These are phyloP conservation scores for Lyophyllum atratum DNA, from an alignment of 768 basidiomycete genomes.

Conservation along the genomic window DNA sequence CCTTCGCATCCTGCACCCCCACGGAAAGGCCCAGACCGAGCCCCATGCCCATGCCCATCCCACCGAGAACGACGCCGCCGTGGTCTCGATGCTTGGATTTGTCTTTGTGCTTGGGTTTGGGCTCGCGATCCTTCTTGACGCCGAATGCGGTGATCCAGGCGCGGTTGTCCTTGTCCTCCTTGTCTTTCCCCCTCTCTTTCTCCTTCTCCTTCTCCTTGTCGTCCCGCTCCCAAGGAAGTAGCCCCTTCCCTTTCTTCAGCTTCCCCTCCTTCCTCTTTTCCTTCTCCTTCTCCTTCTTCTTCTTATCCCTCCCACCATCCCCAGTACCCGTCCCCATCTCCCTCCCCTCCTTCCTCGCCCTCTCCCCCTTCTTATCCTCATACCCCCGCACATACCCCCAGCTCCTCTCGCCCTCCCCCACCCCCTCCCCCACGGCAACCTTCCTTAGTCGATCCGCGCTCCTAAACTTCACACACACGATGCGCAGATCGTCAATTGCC, in stretches of 20 bases:
- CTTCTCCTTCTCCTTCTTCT: slow-evolving; percentile 4
- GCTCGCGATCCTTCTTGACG: neutral
- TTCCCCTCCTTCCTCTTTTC: neutral
- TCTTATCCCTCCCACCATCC: neutral
- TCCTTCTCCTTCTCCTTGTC: slow-evolving; percentile 6
- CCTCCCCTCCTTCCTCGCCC: neutral
- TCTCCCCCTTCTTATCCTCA: neutral
- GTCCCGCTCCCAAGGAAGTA: slow-evolving; percentile 1
- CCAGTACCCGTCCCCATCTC: neutral
- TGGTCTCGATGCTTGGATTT: slow-evolving; percentile 5
- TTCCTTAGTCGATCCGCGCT: slow-evolving; percentile 8
- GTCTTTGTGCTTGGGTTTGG: slow-evolving; percentile 5
- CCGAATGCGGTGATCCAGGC: slow-evolving; percentile 15
- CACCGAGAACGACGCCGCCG: neutral
- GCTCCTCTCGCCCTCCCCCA: neutral
- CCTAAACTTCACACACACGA: slow-evolving; percentile 45
- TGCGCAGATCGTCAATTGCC: slow-evolving; percentile 22
- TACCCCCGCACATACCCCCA: neutral
- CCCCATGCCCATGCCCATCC: slow-evolving; percentile 1
- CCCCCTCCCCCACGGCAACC: neutral
- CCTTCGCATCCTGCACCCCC: slow-evolving; percentile 10
- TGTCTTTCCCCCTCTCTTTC: slow-evolving; percentile 21
- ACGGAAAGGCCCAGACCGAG: slow-evolving; percentile 4
- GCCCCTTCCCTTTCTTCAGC: neutral
- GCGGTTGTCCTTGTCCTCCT: slow-evolving; percentile 20